Evolutionary conservation across 2,329 filamentous ascomycete species (phyloP), one percentile per base, ranked within the genome.

Genomic region (Hypocreales sp.): DNA sequence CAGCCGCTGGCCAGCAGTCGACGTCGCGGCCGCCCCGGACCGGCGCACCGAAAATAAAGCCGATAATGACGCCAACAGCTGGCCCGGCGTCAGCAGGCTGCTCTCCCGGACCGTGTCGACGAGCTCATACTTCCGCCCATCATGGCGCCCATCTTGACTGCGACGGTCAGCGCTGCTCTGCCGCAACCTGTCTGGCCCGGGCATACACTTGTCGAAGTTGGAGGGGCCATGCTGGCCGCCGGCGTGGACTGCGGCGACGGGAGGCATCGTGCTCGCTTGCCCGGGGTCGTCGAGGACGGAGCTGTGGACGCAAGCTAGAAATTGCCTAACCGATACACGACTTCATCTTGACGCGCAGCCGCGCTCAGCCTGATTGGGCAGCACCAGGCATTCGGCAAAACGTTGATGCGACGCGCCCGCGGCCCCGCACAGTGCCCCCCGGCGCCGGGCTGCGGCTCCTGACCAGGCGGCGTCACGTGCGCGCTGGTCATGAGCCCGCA

Each of bases 41-140:
- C 13, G 7, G 44, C 63, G 27, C 63, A 92, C 87, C 90, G 44
- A 90, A 93, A 45, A 98, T 92, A 62, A 98, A 95, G 38, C 90
- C 90, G 58, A 98, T 94, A 50, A 93, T 93, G 28, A 81, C 65
- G 35, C 90, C 90, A 35, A 98, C 90, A 55, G 84, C 90, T 95
- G 33, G 14, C 27, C 34, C 10, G 20, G 30, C 12, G 37, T 60
- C 41, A 61, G 56, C 29, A 25, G 17, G 25, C 9, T 22, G n/a
- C 21, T 27, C 15, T 24, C 28, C 18, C 19, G 6, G 19, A 22
- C 27, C 9, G n/a, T 18, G 14, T n/a, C 24, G 20, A 28, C 27
- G 28, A 71, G 4, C 16, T n/a, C 84, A 46, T 79, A 95, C 87
- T 92, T 52, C 84, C 82, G 42, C 90, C 90, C 84, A 95, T 95